Base-by-base conservation (phyloP, 129 eudicot genomes). In the Smallanthus sonchifolius region DNA sequence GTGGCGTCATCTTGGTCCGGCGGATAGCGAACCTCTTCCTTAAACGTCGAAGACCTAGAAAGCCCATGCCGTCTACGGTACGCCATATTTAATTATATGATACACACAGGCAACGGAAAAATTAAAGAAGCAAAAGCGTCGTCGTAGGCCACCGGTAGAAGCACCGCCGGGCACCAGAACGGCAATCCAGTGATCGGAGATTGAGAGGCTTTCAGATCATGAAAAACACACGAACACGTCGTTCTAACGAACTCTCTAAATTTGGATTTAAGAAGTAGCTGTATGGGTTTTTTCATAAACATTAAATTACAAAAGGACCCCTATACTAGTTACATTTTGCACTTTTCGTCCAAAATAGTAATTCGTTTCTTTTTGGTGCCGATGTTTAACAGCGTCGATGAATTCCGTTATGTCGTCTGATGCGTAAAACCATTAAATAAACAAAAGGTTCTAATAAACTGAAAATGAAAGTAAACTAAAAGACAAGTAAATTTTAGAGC, bases 11-110 rank as follows among this genome's bases (percentile, higher is more conserved):
- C 78, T 0, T 64, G 17, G 47, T 74, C 73, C 11, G 69, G 67
- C 8, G 54, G 80, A 38, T 66, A 82, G 40, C 56, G 71, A 16
- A 36, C 65, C 3, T 82, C 96, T 76, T 86, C 92, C 75, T 82
- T 80, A 79, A 89, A 86, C 67, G 92, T 89, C 55, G 86, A 78
- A 6, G 90, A 74, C 76, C 90, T 77, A 10, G 85, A 81, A 37
- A 87, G 75, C 28, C 90, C 83, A 15, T 77, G 85, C 64, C 79
- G 82, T 73, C 96, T 85, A 67, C 96, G 85, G 57, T 83, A 87
- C 48, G 96, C 92, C 96, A 89, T 89, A 39, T 9, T 65, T 54
- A 28, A 68, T n/a, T n/a, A 48, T 47, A 20, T 47, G 6, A 10
- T 44, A 61, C 10, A 38, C 43, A 73, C 24, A 42, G 40, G 16